These are phyloP conservation scores for Zoysia pacifica DNA, from an alignment of 176 grass and related monocot species.

Conservation along the genomic window DNA sequence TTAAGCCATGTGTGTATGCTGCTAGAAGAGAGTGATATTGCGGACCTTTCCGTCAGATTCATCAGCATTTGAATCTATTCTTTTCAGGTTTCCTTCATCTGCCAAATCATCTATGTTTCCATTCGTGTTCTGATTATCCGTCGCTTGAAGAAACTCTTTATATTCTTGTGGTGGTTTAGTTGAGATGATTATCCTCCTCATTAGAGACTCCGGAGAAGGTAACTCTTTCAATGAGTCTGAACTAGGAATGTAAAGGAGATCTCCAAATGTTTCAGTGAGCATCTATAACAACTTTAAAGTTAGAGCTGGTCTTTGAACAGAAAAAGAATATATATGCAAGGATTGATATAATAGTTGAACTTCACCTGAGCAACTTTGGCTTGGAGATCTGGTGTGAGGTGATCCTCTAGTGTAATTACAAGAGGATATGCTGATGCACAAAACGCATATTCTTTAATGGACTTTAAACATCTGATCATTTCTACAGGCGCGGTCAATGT, in stretches of 20 bases:
- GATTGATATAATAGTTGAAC: constrained; percentile 21
- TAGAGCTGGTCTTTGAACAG: constrained; percentile 21
- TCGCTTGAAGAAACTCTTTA: constrained; percentile 72
- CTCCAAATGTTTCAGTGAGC: constrained; percentile 73
- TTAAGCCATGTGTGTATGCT: constrained; percentile 6
- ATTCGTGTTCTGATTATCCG: constrained; percentile 31
- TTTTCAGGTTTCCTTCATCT: constrained; percentile 48
- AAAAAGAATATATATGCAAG: not conserved
- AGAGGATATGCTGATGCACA: constrained; percentile 72
- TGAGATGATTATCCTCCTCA: constrained; percentile 83
- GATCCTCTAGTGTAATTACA: constrained; percentile 94
- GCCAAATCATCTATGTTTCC: constrained; percentile 23
- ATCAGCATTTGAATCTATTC: constrained; percentile 60
- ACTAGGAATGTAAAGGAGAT: constrained; percentile 67
- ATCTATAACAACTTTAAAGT: constrained; percentile 52
- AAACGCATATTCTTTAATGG: constrained; percentile 86
- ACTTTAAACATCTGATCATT: constrained; percentile 78
- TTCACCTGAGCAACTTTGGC: constrained; percentile 90
- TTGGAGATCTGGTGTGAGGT: constrained; percentile 90
- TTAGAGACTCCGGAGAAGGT: constrained; percentile 85
- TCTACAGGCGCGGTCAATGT: constrained; percentile 80
- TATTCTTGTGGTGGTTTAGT: constrained; percentile 95
- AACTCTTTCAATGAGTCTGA: constrained; percentile 71
- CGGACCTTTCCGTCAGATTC: constrained; percentile 70
- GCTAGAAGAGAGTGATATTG: constrained; percentile 17